These are phyloP conservation scores for Penicillium angulare DNA, from an alignment of 495 filamentous ascomycete species.

Conservation along the genomic window DNA sequence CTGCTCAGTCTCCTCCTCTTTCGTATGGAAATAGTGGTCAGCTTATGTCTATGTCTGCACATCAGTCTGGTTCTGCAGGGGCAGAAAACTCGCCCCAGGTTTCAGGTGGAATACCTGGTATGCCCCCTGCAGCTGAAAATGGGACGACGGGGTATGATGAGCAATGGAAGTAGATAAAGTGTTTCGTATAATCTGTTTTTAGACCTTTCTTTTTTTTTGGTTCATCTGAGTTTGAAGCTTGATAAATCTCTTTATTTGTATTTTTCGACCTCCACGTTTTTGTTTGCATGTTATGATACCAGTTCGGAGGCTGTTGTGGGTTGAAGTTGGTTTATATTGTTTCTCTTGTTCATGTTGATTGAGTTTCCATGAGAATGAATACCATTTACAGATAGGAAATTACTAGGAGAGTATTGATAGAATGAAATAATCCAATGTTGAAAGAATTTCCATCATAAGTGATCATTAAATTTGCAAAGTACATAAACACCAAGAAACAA, in stretches of 20 bases:
- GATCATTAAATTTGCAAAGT: slow-evolving; percentile 24
- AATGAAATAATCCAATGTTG: slow-evolving; percentile 1
- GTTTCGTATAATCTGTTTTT: neutral
- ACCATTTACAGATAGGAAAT: neutral
- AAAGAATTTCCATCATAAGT: slow-evolving; percentile 18
- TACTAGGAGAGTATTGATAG: neutral
- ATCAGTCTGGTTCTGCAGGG: slow-evolving; percentile 6
- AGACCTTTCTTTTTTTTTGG: too few species aligned
- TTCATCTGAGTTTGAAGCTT: too few species aligned
- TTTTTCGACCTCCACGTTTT: too few species aligned
- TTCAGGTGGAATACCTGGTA: neutral
- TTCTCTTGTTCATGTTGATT: neutral
- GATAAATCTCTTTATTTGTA: too few species aligned
- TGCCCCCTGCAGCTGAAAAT: neutral
- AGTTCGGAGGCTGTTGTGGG: neutral
- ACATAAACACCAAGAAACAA: slow-evolving; percentile 23
- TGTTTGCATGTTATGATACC: neutral
- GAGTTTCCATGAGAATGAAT: neutral
- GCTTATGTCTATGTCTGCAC: slow-evolving; percentile 12
- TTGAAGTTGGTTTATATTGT: neutral
- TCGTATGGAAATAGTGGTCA: slow-evolving; percentile 8
- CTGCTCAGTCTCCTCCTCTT: slow-evolving; percentile 2
- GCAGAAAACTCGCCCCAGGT: slow-evolving; percentile 7
- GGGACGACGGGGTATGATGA: slow-evolving; percentile 7
- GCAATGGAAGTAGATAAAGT: slow-evolving; percentile 11